Evolutionary conservation across 73 alveolate species (phyloP).

Genomic region (Tetrahymena borealis): DNA sequence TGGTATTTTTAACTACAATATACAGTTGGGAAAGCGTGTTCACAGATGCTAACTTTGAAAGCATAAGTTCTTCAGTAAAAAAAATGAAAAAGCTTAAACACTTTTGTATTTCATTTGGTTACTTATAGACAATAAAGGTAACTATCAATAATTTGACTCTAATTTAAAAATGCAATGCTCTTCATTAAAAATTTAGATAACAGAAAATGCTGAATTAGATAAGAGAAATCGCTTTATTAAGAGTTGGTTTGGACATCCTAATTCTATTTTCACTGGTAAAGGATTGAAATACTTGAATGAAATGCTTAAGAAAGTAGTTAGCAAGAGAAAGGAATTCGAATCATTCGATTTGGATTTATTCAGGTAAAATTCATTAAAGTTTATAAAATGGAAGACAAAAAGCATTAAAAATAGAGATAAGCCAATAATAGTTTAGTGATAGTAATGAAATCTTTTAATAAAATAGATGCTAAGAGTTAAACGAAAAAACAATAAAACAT

Average conservation of each 20-base stretch:
- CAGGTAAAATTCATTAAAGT: no score
- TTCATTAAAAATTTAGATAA: background rate
- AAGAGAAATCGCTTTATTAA: background rate
- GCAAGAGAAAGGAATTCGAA: background rate
- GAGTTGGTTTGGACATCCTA: background rate
- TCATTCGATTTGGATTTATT: background rate
- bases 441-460: no score
- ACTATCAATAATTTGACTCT: background rate
- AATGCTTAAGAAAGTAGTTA: background rate
- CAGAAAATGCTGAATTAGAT: background rate
- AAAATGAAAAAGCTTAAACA: background rate
- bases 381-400: no score
- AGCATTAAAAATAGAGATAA: no score
- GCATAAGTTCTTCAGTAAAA: background rate
- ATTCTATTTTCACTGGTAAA: background rate
- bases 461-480: background rate
- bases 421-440: no score
- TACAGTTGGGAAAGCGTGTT: background rate
- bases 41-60: background rate
- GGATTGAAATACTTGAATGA: background rate
- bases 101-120: background rate
- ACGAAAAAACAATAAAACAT: background rate
- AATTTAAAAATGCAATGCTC: background rate
- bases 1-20: background rate
- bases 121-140: background rate